Evolutionary conservation across 1,284 basidiomycete genomes (phyloP).

Genomic region (Inonotus obliquus): DNA sequence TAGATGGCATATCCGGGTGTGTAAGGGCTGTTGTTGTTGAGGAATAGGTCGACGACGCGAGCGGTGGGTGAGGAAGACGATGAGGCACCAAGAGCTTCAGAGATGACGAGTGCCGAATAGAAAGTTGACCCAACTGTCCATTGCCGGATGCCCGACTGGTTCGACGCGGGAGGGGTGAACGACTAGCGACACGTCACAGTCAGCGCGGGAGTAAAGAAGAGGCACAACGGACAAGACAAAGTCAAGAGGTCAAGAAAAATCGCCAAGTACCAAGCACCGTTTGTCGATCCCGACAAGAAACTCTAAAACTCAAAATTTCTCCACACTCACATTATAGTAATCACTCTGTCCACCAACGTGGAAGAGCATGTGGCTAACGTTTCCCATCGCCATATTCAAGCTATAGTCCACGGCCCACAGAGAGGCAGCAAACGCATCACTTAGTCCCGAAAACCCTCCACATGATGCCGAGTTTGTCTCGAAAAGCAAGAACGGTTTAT

Average conservation of each 20-base stretch:
- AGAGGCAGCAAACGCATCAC: conserved; percentile 66
- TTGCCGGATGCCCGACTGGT: conserved; percentile 49
- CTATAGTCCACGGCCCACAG: conserved; percentile 70
- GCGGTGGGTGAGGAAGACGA: conserved; percentile 34
- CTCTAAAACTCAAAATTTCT: background rate
- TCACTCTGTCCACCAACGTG: conserved; percentile 67
- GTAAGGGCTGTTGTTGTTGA: conserved; percentile 44
- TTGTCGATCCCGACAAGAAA: background rate
- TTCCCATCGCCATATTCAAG: conserved; percentile 55
- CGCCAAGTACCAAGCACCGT: background rate
- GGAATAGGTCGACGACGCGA: conserved; percentile 55
- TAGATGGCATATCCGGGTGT: conserved; percentile 75
- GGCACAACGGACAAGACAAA: background rate
- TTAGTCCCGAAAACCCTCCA: conserved; percentile 74
- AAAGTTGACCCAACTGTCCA: conserved; percentile 67
- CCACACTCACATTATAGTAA: conserved; percentile 54
- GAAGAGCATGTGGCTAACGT: conserved; percentile 54
- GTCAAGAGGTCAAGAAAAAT: background rate
- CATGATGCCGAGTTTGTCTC: conserved; percentile 82
- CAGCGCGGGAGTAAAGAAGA: background rate
- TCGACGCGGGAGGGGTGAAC: conserved; percentile 51
- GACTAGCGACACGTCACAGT: conserved; percentile 22
- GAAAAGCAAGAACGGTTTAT: conserved; percentile 57
- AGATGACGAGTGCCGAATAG: conserved; percentile 63
- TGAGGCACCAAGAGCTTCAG: conserved; percentile 62